Evolutionary conservation across 345 rosid species (phyloP), one percentile per base, ranked within the genome.

Genomic region (Garcia nutans): DNA sequence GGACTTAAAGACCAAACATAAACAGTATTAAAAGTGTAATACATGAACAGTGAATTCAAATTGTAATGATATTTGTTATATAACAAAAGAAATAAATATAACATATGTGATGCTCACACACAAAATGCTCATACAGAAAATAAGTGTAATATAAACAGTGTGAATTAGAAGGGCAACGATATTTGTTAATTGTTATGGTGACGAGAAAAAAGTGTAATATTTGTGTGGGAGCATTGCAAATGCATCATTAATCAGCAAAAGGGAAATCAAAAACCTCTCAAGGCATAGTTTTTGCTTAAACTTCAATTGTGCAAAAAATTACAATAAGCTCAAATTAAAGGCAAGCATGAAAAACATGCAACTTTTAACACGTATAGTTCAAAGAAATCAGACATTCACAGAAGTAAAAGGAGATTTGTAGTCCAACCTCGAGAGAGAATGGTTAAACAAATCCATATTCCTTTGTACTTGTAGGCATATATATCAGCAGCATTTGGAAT

Each of bases 391-490:
- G 22, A 23, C 50, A 45, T 62, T 6, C 19, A 64, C 8, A 68
- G 59, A 73, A 73, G 33, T n/a, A 58, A 31, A 57, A 26, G 19
- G 59, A 33, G 8, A 72, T 44, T 74, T 67, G 76, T 44, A 77
- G 67, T 72, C 89, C 80, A 66, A 96, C 99, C 99, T 93, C 97
- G 90, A 69, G 97, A 86, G 20, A 96, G 91, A 89, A 96, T 83
- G 41, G 93, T 86, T 75, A 96, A 86, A 67, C 95, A 92, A 84
- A 96, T 92, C 97, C 98, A 93, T 70, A 92, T 93, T 76, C 99
- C 99, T 85, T 96, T 96, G 90, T 96, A 96, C 75, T 96, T 96
- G 87, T 80, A 92, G 82, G 93, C 89, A 83, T 96, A 96, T 74
- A 93, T 89, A 79, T 93, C 99, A 41, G 98, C 91, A 69, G 82